Percentiles rank a stretch among this genome's conserved stretches.
phyloP scores from a whole-genome alignment of 1,284 basidiomycete species.

The Cerioporus squamosus region DNA sequence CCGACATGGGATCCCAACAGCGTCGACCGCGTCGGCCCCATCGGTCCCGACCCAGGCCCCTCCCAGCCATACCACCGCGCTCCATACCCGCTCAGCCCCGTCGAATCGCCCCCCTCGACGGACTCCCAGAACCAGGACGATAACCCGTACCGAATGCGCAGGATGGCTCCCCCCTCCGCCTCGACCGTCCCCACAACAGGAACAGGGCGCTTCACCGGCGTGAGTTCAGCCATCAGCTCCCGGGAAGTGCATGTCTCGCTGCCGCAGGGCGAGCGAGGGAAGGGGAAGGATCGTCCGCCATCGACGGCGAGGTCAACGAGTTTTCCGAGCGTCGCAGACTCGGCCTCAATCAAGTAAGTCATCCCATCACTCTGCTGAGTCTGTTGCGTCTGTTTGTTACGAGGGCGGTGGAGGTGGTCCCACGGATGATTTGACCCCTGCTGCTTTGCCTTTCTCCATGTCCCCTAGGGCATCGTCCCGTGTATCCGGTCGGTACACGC shows the following conservation, averaged over 20 bases:
- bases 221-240: conserved; percentile 41
- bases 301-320: conserved; percentile 38
- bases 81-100: conserved; percentile 38
- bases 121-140: conserved; percentile 42
- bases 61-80: conserved; percentile 39
- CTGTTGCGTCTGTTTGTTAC: too few species aligned
- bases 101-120: conserved; percentile 55
- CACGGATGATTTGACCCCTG: too few species aligned
- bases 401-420: background rate
- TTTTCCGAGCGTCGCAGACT: conserved; percentile 30
- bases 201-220: conserved; percentile 30
- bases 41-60: conserved; percentile 40
- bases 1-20: conserved; percentile 18
- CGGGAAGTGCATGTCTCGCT: conserved; percentile 52
- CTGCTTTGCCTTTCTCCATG: too few species aligned
- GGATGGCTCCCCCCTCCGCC: conserved; percentile 36
- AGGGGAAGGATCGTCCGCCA: conserved; percentile 36
- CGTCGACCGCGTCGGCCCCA: conserved; percentile 37
- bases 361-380: background rate
- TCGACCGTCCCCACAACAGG: conserved; percentile 23
- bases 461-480: too few species aligned
- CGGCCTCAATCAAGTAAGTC: conserved; percentile 61
- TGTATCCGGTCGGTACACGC: too few species aligned
- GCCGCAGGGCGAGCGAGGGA: conserved; percentile 30
- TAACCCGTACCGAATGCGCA: conserved; percentile 54